These are phyloP conservation scores for Fraxinus dipetala DNA, from an alignment of 305 asterid genomes.

Conservation along the genomic window DNA sequence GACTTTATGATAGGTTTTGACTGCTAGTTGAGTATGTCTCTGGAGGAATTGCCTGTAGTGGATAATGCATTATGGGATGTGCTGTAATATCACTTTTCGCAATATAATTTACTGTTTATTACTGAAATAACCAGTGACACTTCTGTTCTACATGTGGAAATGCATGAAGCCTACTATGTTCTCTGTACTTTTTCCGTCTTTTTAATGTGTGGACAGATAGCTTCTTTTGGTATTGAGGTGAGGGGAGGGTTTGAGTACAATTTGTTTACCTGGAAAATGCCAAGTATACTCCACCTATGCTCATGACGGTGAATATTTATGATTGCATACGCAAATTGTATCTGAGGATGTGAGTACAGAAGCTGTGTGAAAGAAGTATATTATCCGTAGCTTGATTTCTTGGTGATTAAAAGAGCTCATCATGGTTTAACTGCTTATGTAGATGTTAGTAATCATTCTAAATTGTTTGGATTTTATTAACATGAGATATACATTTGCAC, in stretches of 20 bases:
- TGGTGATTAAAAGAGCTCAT: not conserved
- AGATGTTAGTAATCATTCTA: not conserved
- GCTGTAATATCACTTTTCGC: not conserved
- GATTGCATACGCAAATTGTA: not conserved
- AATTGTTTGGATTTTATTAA: slow-evolving; percentile 3
- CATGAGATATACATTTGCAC: not conserved
- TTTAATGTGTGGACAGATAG: not conserved
- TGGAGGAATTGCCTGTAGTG: not conserved
- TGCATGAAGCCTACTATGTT: not conserved
- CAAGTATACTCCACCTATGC: not conserved
- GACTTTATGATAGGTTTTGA: not conserved
- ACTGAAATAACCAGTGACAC: not conserved
- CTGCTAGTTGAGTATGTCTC: not conserved
- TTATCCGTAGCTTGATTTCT: not conserved
- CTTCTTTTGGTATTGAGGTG: not conserved
- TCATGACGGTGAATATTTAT: not conserved
- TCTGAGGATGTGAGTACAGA: not conserved
- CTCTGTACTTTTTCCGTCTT: not conserved
- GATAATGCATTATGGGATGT: not conserved
- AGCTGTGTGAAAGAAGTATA: not conserved
- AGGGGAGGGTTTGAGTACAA: not conserved
- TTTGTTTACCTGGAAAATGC: not conserved
- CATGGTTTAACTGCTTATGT: not conserved
- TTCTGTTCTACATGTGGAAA: not conserved
- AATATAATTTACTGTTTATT: not conserved